Conservation (phyloP, 2,329 filamentous ascomycete genomes). For the Gremmenia infestans region DNA sequence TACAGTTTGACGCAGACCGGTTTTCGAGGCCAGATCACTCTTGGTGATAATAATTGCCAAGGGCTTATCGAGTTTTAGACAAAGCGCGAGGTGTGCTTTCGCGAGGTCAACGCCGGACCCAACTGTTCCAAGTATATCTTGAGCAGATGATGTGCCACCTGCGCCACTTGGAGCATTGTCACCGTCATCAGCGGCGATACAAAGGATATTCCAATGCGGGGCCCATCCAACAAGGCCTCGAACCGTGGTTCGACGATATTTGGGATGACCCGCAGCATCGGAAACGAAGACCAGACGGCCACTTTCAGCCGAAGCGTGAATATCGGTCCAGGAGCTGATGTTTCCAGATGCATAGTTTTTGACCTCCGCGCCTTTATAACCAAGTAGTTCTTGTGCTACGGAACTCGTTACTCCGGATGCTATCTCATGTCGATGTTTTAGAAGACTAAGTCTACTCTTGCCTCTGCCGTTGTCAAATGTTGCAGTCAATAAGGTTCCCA, state of each 20-base stretch:
- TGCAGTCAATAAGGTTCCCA: conserved; percentile 84
- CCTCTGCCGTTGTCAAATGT: conserved; percentile 88
- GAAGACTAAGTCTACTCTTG: conserved; percentile 78
- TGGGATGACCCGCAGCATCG: conserved; percentile 86
- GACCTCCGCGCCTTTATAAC: conserved; percentile 61
- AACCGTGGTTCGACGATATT: conserved; percentile 83
- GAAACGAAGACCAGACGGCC: conserved; percentile 82
- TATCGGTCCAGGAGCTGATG: conserved; percentile 89
- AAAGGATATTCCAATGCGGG: conserved; percentile 88
- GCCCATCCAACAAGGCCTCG: conserved; percentile 92
- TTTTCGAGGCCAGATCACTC: conserved; percentile 75
- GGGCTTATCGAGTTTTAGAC: conserved; percentile 72
- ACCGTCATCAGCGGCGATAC: conserved; percentile 74
- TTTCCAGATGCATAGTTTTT: conserved; percentile 85
- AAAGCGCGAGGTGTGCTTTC: conserved; percentile 77
- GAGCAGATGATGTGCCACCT: conserved; percentile 42
- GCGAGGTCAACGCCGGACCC: conserved; percentile 64
- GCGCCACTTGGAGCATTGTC: conserved; percentile 37
- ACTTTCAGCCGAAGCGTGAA: conserved; percentile 70
- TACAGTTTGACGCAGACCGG: conserved; percentile 64
- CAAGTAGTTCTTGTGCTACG: conserved; percentile 87
- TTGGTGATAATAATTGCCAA: conserved; percentile 85
- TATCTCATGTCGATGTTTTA: conserved; percentile 93
- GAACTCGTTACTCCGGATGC: conserved; percentile 90
- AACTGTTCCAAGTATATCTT: conserved; percentile 46